phyloP scores from a whole-genome alignment of 371 early-diverging fungal species.

The Zancudomyces culisetae region DNA sequence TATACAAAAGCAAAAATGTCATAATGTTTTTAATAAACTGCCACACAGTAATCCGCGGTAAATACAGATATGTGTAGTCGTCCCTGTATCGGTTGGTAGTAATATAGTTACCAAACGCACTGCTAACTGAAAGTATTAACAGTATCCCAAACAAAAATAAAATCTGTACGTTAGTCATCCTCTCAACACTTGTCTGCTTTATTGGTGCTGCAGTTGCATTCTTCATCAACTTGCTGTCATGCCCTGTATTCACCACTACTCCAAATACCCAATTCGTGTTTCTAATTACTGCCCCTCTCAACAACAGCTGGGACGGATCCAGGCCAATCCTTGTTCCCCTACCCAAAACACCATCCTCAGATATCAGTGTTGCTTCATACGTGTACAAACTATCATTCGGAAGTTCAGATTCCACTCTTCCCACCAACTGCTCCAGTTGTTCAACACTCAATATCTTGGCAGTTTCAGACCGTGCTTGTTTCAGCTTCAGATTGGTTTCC shows the following conservation, averaged over 20 bases:
- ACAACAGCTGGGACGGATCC: slow-evolving; percentile 60
- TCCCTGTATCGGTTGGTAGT: slow-evolving; percentile 25
- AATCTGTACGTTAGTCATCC: slow-evolving; percentile 83
- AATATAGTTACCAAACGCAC: slow-evolving; percentile 56
- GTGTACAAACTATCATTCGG: slow-evolving; percentile 79
- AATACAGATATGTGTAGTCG: slow-evolving; percentile 18
- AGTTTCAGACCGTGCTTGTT: slow-evolving; percentile 62
- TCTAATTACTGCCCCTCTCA: slow-evolving; percentile 64
- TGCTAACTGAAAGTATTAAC: slow-evolving; percentile 59
- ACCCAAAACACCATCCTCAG: slow-evolving; percentile 28
- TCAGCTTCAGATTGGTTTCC: slow-evolving; percentile 86
- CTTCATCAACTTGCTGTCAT: slow-evolving; percentile 76
- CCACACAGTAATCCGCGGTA: slow-evolving; percentile 12
- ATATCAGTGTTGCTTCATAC: slow-evolving; percentile 52
- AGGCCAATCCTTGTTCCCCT: slow-evolving; percentile 39
- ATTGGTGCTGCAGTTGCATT: slow-evolving; percentile 69
- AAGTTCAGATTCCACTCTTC: slow-evolving; percentile 47
- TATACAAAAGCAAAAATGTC: slow-evolving; percentile 74
- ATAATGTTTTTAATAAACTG: slow-evolving; percentile 38
- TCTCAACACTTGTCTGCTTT: slow-evolving; percentile 56
- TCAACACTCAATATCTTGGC: slow-evolving; percentile 35
- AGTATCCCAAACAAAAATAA: slow-evolving; percentile 75
- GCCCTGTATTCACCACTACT: slow-evolving; percentile 69
- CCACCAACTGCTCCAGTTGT: slow-evolving; percentile 31
- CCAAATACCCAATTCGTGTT: slow-evolving; percentile 77